Evolutionary conservation across 768 basidiomycete genomes (phyloP), one percentile per base, ranked within the genome.

Genomic region (Mycena metata): DNA sequence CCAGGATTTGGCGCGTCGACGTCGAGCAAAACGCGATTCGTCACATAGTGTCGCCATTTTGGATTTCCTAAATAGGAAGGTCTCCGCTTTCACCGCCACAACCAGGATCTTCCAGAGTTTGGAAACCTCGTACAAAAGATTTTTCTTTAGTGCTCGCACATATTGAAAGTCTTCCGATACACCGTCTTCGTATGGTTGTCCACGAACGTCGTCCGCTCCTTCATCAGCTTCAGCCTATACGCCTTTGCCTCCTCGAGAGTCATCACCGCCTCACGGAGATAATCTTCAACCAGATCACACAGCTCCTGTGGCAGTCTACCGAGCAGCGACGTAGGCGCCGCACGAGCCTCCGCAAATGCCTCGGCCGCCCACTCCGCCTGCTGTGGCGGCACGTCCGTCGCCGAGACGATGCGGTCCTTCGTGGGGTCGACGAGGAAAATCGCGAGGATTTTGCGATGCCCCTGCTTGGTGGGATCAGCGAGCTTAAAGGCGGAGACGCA

Each of bases 341-440:
- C 11, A 13, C 45, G 60, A 1, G 61, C 66, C 8, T 67, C 66
- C 35, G 67, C 60, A 33, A 76, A 65, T 13, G 71, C 74, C 13
- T 71, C 64, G 11, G 51, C 61, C 26, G 71, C 72, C 79, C 78
- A 80, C 7, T 76, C 73, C 5, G 43, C 57, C 47, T 80, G 81
- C 72, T 82, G 82, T 1, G 76, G 77, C 5, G 78, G 74, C 3
- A 82, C 73, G 42, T 76, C 67, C 15, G 60, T 70, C 6, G 76
- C 73, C 4, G 83, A 79, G 4, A 76, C 77, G 26, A 75, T 72
- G n/a, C 80, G 72, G 2, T 66, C 57, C 5, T 68, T 41, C 17
- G 73, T 67, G 5, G 83, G 83, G 59, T 84, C 79, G 59, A 82
- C 76, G 56, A 83, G 78, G 75, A 81, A 81, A 64, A 83, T 72